Evolutionary conservation across 176 grass and related monocot genomes (phyloP), one percentile per base, ranked within the genome.

Genomic region (Musa beccarii): DNA sequence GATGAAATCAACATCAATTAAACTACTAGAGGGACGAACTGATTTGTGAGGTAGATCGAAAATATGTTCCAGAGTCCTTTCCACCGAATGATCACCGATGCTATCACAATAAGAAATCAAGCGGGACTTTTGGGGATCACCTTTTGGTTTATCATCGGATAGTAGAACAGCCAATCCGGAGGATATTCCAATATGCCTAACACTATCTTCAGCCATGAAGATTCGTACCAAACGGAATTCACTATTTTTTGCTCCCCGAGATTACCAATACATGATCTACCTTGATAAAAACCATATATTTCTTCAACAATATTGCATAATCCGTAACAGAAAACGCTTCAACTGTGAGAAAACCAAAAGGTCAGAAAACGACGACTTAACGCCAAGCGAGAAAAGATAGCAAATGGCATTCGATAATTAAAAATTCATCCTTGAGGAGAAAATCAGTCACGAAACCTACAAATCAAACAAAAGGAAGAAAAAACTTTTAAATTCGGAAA

Each of bases 71-170:
- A 96, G 84, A 1, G 92, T 96, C 78, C 81, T 79, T 75, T 96
- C 92, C 20, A 96, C 81, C 17, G 83, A 69, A 78, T 84, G 88
- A 34, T 90, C 78, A 5, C 92, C 80, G 49, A 96, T 96, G 59
- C 90, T 86, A 51, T 88, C 92, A 20, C 88, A 86, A 71, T 86
- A 96, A 10, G 92, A 96, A 43, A 96, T 78, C 79, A 96, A 84
- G 73, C 82, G 86, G 1, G 92, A 86, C 63, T 96, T 96, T 82
- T 96, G 92, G 80, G 81, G 69, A 69, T 66, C 83, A 68, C 34
- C 61, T 76, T 78, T 96, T 63, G 83, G 75, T 54, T 88, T 78
- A 10, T 90, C 79, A 59, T 81, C 85, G 24, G 88, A 84, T 15
- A 96, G 73, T 49, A 96, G 57, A 87, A 96, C 85, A 69, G 86